Evolutionary conservation across 163 green algal species (phyloP).

Genomic region (Chlorella variabilis): DNA sequence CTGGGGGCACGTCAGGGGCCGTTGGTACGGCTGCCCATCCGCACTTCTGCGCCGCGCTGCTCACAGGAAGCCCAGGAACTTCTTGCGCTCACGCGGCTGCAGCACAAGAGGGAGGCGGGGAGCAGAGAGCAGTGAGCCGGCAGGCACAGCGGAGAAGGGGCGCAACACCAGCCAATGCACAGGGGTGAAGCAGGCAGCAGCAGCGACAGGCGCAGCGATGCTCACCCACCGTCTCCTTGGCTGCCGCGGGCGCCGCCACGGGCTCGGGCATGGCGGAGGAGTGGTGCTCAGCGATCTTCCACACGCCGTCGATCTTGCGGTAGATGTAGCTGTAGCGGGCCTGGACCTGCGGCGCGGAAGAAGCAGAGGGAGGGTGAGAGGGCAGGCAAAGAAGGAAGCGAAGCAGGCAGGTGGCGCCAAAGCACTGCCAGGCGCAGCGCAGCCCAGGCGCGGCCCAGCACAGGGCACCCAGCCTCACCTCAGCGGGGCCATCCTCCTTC

Average conservation of each 20-base stretch:
- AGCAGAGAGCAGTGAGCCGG: neutral
- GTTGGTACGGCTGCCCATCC: no score
- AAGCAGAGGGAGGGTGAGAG: no score
- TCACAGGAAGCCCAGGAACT: neutral
- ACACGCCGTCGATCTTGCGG: conserved; percentile 5
- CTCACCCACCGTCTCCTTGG: conserved; percentile 5
- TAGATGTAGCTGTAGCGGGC: conserved; percentile 12
- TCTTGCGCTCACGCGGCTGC: conserved; percentile 7
- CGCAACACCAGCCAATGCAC: neutral
- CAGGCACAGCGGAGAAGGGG: neutral
- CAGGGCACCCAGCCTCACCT: neutral
- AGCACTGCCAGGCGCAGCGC: neutral
- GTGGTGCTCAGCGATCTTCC: conserved; percentile 14
- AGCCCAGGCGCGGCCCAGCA: neutral
- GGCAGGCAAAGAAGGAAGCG: neutral
- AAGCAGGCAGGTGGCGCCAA: neutral
- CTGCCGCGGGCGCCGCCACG: neutral
- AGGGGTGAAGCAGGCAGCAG: neutral
- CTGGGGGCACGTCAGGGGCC: no score
- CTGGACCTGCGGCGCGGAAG: neutral
- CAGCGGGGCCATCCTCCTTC: neutral
- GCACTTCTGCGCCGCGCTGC: neutral
- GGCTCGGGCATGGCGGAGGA: conserved; percentile 9
- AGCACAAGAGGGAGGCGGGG: neutral
- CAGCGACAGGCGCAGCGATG: neutral